Conservation (phyloP, 345 rosid genomes). For the Theobroma cacao region DNA sequence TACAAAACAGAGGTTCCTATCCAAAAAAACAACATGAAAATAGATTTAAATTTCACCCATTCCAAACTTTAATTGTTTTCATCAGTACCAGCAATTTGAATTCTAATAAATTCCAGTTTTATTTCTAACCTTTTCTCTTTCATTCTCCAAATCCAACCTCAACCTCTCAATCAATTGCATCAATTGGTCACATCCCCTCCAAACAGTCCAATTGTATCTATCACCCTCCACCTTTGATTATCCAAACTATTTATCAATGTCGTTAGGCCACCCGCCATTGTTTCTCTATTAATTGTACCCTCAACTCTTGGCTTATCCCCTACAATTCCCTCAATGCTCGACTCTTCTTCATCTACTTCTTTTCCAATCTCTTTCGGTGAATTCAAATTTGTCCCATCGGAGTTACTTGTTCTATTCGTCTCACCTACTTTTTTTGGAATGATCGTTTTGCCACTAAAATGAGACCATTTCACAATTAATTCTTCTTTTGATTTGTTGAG, state of each 20-base stretch:
- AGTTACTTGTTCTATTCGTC: neutral
- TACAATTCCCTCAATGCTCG: neutral
- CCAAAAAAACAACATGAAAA: no score
- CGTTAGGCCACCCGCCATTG: slow-evolving; percentile 42
- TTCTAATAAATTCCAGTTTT: slow-evolving; percentile 40
- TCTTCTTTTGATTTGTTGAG: slow-evolving; percentile 29
- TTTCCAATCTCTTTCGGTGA: neutral
- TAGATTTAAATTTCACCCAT: no score
- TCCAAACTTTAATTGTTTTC: neutral
- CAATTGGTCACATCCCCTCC: slow-evolving; percentile 48
- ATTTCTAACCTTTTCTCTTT: slow-evolving; percentile 44
- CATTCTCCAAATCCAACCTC: slow-evolving; percentile 49
- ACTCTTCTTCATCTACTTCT: neutral
- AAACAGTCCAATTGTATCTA: slow-evolving; percentile 39
- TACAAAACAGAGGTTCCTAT: no score
- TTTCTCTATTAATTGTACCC: slow-evolving; percentile 24
- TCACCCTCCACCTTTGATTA: slow-evolving; percentile 53
- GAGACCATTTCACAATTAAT: slow-evolving; percentile 20
- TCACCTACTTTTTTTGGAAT: neutral
- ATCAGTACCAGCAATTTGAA: slow-evolving; percentile 23
- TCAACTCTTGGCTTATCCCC: neutral
- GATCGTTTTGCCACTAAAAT: slow-evolving; percentile 34
- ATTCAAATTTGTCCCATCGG: neutral
- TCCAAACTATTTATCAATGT: slow-evolving; percentile 63
- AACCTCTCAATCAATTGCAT: slow-evolving; percentile 42